Evolutionary conservation across 2,329 filamentous ascomycete genomes (phyloP).

Genomic region (Neofusicoccum umdonicola): DNA sequence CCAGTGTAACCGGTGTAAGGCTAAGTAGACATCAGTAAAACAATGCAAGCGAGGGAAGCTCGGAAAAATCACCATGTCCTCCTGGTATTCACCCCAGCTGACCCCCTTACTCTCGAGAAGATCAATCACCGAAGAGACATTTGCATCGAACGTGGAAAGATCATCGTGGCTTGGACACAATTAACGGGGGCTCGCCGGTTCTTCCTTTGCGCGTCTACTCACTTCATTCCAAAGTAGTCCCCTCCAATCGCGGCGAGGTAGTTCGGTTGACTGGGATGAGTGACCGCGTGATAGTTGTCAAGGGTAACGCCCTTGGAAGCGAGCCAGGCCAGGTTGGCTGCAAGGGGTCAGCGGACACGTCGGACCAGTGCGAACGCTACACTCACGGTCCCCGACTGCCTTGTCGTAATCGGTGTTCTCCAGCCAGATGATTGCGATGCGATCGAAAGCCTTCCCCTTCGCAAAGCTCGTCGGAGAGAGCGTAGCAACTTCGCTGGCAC

Average conservation of each 20-base stretch:
- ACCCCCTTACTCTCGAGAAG: constrained; percentile 42
- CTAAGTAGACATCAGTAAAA: neutral
- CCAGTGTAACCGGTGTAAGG: constrained; percentile 50
- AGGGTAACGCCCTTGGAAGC: constrained; percentile 63
- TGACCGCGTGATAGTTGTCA: constrained; percentile 56
- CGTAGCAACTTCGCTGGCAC: neutral
- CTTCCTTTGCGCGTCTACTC: neutral
- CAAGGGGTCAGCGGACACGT: constrained; percentile 23
- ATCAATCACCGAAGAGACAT: constrained; percentile 42
- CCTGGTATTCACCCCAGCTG: constrained; percentile 65
- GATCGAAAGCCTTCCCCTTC: constrained; percentile 69
- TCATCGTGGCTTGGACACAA: constrained; percentile 42
- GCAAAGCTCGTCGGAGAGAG: neutral
- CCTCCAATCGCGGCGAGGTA: constrained; percentile 68
- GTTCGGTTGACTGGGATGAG: constrained; percentile 74
- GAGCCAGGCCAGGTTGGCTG: constrained; percentile 55
- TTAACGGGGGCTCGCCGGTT: neutral
- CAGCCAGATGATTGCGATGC: constrained; percentile 71
- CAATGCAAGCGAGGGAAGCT: neutral
- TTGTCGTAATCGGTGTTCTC: constrained; percentile 72
- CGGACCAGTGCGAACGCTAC: neutral
- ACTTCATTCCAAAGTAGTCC: constrained; percentile 69
- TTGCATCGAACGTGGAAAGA: constrained; percentile 57
- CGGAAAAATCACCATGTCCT: constrained; percentile 57
- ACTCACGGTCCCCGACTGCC: constrained; percentile 60